Evolutionary conservation across 2,329 filamentous ascomycete species (phyloP).

Genomic region (Hypoxylon sp.): DNA sequence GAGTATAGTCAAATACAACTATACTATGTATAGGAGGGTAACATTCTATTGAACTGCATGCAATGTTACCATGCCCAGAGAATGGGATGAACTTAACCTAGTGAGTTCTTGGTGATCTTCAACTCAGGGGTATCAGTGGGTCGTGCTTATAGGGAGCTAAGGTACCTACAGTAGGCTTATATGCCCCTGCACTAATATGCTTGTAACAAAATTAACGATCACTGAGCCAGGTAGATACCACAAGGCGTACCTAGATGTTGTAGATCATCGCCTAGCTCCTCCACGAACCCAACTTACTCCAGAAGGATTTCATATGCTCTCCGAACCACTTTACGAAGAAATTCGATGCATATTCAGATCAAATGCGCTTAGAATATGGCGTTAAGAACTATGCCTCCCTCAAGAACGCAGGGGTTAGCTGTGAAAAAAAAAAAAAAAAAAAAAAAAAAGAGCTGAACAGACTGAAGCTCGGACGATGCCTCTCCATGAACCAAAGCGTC

Average conservation of each 20-base stretch:
- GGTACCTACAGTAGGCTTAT: too few species aligned
- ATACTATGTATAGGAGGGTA: constrained; percentile 12
- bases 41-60: constrained; percentile 13
- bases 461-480: too few species aligned
- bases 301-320: too few species aligned
- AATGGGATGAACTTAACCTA: constrained; percentile 12
- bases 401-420: background rate
- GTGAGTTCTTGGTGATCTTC: constrained; percentile 22
- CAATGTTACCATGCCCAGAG: constrained; percentile 28
- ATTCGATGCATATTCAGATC: background rate
- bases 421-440: background rate
- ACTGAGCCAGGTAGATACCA: too few species aligned
- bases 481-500: too few species aligned
- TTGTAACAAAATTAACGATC: too few species aligned
- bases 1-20: constrained; percentile 21
- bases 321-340: background rate
- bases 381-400: constrained; percentile 1
- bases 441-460: constrained; percentile 1
- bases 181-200: too few species aligned
- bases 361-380: background rate
- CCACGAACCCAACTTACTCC: constrained; percentile 4
- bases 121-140: constrained; percentile 24
- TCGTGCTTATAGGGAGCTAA: constrained; percentile 25
- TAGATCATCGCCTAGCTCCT: background rate
- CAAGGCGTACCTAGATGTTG: too few species aligned